These are phyloP conservation scores for Curvularia sp. DNA, from an alignment of 2,329 filamentous ascomycete genomes.

Conservation along the genomic window DNA sequence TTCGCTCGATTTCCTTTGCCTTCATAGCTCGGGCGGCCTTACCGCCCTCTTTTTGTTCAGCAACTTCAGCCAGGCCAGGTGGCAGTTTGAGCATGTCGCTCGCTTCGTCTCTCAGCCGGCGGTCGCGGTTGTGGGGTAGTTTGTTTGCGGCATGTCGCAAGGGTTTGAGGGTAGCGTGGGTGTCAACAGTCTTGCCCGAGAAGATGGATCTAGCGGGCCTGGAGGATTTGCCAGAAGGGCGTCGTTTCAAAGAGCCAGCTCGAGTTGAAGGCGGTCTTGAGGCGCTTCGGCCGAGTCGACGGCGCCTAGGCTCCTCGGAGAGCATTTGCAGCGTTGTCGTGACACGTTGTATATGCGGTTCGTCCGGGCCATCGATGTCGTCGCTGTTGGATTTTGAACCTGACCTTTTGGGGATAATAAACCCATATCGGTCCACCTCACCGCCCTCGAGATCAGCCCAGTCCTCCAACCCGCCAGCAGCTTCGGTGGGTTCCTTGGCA, in stretches of 20 bases:
- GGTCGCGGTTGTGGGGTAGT: slow-evolving; percentile 61
- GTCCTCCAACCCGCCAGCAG: slow-evolving; percentile 69
- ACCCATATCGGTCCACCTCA: slow-evolving; percentile 70
- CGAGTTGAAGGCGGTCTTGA: slow-evolving; percentile 56
- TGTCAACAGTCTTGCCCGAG: slow-evolving; percentile 52
- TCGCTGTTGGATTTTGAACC: slow-evolving; percentile 41
- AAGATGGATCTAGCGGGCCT: slow-evolving; percentile 52
- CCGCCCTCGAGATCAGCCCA: slow-evolving; percentile 66
- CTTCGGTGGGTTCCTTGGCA: slow-evolving; percentile 61
- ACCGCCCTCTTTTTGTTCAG: slow-evolving; percentile 55
- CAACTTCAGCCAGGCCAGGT: slow-evolving; percentile 57
- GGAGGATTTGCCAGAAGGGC: slow-evolving; percentile 52
- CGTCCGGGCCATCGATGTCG: slow-evolving; percentile 41
- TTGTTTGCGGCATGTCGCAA: slow-evolving; percentile 62
- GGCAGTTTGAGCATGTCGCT: slow-evolving; percentile 70
- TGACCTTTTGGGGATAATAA: slow-evolving; percentile 60
- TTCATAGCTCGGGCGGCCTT: slow-evolving; percentile 58
- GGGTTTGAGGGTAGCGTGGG: slow-evolving; percentile 47
- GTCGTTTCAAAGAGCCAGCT: slow-evolving; percentile 50
- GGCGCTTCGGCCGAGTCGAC: slow-evolving; percentile 58
- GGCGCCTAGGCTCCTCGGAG: slow-evolving; percentile 62
- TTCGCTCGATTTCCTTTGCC: slow-evolving; percentile 66
- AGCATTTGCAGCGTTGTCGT: slow-evolving; percentile 65
- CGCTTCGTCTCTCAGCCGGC: slow-evolving; percentile 64
- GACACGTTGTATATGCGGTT: slow-evolving; percentile 61